Conservation (phyloP, 1,284 basidiomycete genomes). For the Cutaneotrichosporon sp. region DNA sequence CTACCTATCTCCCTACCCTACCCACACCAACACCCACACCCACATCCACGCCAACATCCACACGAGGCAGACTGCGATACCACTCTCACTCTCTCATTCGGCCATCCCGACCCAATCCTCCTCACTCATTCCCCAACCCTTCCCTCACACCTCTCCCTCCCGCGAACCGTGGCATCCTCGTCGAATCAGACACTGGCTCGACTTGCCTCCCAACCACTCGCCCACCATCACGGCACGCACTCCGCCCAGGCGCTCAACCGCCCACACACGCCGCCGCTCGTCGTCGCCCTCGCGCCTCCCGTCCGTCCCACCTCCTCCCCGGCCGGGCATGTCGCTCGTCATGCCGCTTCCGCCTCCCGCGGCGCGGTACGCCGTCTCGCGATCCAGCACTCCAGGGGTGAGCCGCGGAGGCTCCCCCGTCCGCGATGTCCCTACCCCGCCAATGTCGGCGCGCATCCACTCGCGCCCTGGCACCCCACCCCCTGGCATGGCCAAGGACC, state of each 20-base stretch:
- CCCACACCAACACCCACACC: not conserved
- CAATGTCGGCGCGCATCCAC: slow-evolving; percentile 24
- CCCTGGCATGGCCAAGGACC: slow-evolving; percentile 15
- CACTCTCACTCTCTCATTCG: not conserved
- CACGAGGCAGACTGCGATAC: too few relatives aligned
- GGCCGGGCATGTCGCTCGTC: slow-evolving; percentile 23
- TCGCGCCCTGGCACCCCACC: slow-evolving; percentile 27
- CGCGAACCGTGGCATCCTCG: not conserved
- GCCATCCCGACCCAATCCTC: not conserved
- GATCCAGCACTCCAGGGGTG: slow-evolving; percentile 24
- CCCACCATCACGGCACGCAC: slow-evolving; percentile 8
- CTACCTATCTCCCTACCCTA: not conserved
- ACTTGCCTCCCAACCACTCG: not conserved
- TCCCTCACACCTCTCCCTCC: not conserved
- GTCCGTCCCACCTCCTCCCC: slow-evolving; percentile 1
- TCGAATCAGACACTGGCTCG: not conserved
- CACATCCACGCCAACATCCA: not conserved
- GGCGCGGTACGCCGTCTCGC: slow-evolving; percentile 23
- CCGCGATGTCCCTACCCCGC: slow-evolving; percentile 19
- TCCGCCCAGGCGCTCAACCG: slow-evolving; percentile 7
- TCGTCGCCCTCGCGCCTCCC: slow-evolving; percentile 1
- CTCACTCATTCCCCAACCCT: too few relatives aligned
- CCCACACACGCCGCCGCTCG: slow-evolving; percentile 3
- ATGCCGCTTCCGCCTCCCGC: slow-evolving; percentile 25
- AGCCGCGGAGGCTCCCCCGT: slow-evolving; percentile 10